These are phyloP conservation scores for Sporothrix phasma DNA, from an alignment of 2,329 filamentous ascomycete species.

Conservation along the genomic window DNA sequence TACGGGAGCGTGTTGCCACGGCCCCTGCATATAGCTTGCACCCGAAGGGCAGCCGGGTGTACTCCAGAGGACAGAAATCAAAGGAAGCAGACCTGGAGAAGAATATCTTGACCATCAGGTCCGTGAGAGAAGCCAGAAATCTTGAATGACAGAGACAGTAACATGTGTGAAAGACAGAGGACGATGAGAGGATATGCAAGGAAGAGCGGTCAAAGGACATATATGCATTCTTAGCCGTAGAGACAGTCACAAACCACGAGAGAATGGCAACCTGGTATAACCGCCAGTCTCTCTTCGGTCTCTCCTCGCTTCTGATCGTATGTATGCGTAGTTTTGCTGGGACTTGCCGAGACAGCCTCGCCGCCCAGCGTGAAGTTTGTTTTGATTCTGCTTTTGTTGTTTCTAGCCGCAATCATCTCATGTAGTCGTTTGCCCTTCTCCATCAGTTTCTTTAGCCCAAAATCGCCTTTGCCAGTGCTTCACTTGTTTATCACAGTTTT, in stretches of 20 bases:
- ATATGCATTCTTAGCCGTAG: neutral
- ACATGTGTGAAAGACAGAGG: too few relatives aligned
- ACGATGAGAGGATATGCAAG: neutral
- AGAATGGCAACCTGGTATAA: too few relatives aligned
- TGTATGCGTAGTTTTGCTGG: neutral
- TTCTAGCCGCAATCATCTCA: neutral
- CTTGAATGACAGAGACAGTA: too few relatives aligned
- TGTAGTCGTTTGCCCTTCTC: neutral
- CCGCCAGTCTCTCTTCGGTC: neutral
- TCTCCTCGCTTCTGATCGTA: neutral
- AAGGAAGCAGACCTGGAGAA: neutral
- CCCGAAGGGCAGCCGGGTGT: neutral
- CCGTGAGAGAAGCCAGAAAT: neutral
- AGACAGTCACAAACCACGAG: neutral
- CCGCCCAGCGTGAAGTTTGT: neutral
- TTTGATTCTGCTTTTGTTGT: neutral
- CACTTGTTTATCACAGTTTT: neutral
- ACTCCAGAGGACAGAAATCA: neutral
- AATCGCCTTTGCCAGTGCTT: neutral
- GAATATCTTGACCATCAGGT: neutral
- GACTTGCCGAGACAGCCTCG: neutral
- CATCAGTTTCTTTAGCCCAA: neutral
- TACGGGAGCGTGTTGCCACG: neutral
- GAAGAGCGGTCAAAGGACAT: neutral
- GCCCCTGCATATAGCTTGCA: neutral